Conservation (phyloP, 2,329 filamentous ascomycete genomes). For the Plenodomus lindquistii region DNA sequence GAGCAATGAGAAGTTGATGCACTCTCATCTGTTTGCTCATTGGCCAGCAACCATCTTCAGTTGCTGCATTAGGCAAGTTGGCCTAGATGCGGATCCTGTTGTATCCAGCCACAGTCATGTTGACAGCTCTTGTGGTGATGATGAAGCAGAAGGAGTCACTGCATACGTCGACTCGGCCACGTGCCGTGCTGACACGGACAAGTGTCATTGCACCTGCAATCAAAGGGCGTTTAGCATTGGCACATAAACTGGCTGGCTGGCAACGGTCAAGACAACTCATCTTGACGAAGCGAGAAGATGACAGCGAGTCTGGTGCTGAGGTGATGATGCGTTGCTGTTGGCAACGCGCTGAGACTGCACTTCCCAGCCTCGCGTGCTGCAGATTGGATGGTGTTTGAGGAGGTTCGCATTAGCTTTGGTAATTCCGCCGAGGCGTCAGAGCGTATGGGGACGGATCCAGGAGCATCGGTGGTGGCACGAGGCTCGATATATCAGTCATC, state of each 20-base stretch:
- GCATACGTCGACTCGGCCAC: too few species aligned
- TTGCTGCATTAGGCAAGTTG: constrained; percentile 8
- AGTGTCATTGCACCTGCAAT: constrained; percentile 8
- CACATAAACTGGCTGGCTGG: constrained; percentile 25
- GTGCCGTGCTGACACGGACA: too few species aligned
- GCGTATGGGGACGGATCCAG: background rate
- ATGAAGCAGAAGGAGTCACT: too few species aligned
- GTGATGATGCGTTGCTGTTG: constrained; percentile 17
- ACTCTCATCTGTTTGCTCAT: constrained; percentile 2
- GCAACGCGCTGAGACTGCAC: constrained; percentile 27
- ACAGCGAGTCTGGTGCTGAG: background rate
- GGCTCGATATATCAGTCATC: too few species aligned
- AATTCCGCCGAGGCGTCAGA: background rate
- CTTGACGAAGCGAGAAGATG: background rate
- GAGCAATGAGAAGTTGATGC: background rate
- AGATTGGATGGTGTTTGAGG: constrained; percentile 15
- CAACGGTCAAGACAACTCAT: constrained; percentile 15
- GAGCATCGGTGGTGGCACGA: background rate
- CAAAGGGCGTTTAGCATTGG: constrained; percentile 19
- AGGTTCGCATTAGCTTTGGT: background rate
- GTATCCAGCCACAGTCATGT: background rate
- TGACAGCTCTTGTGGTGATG: background rate
- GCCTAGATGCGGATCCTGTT: too few species aligned
- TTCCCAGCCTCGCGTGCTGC: constrained; percentile 28
- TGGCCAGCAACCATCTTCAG: constrained; percentile 1